These are phyloP conservation scores for Sphaerobolus stellatus DNA, from an alignment of 1,284 basidiomycete species.

Conservation along the genomic window DNA sequence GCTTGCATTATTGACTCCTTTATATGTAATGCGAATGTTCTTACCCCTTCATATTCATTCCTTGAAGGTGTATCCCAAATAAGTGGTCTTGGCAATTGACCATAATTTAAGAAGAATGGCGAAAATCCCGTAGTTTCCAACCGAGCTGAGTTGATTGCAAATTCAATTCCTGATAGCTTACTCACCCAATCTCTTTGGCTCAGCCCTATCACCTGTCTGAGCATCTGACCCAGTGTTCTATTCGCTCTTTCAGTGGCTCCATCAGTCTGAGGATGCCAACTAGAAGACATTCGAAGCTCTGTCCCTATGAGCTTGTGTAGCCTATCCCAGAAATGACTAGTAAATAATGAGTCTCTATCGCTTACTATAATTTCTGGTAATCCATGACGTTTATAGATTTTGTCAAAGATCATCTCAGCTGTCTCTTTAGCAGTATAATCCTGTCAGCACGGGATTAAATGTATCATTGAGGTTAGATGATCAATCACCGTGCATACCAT, in stretches of 20 bases:
- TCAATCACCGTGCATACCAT: constrained; percentile 38
- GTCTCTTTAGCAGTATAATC: constrained; percentile 35
- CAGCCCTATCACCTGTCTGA: too few species aligned
- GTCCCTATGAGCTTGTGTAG: constrained; percentile 35
- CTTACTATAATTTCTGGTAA: constrained; percentile 39
- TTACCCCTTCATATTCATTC: too few species aligned
- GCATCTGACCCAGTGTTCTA: constrained; percentile 38
- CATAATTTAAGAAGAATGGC: too few species aligned
- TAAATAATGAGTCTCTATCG: constrained; percentile 43
- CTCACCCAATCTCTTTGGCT: too few species aligned
- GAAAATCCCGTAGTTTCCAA: too few species aligned
- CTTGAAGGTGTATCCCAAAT: too few species aligned
- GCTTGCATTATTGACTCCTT: too few species aligned
- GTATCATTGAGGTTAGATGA: constrained; percentile 35
- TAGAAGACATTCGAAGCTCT: constrained; percentile 39
- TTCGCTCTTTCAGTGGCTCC: constrained; percentile 42
- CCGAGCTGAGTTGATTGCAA: too few species aligned
- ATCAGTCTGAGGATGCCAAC: constrained; percentile 47
- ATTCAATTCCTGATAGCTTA: too few species aligned
- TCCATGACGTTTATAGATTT: constrained; percentile 41
- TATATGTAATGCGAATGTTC: too few species aligned
- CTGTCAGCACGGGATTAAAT: constrained; percentile 31
- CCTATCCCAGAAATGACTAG: constrained; percentile 42
- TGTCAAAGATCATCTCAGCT: constrained; percentile 39
- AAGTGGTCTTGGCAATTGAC: too few species aligned